Evolutionary conservation across 768 basidiomycete genomes (phyloP), one percentile per base, ranked within the genome.

Genomic region (Suillus subluteus): DNA sequence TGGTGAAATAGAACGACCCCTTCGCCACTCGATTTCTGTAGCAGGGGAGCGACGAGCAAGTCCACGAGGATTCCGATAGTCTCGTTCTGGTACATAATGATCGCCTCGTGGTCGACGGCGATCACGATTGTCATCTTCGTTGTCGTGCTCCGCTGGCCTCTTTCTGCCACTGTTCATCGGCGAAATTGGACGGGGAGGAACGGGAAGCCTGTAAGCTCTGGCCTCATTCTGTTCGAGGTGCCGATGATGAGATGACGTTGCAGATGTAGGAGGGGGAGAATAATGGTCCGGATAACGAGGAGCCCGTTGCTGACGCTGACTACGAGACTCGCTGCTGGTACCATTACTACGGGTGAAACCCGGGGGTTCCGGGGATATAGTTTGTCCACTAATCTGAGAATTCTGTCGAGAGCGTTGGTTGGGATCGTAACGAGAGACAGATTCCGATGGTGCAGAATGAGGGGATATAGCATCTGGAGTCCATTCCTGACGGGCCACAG

Each of bases 21-120:
- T 59, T 26, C 30, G 65, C n/a, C 71, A 48, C 23, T 75, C 72
- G 63, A 26, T 69, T 64, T 71, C 52, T 52, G 52, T 65, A 66
- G 4, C 50, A 41, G 13, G 67, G n/a, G 58, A 58, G 37, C 15
- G n/a, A 40, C 7, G 58, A 26, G 18, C 4, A 26, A 54, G 55
- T 52, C 32, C 62, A 62, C 37, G 16, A 62, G 18, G 8, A 9
- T 67, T 59, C 26, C 46, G 64, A 37, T 67, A 67, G 58, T 59
- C 38, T 40, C 38, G 38, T 8, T 40, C 62, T 38, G 72, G 62
- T 6, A 40, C 35, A 76, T 73, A 71, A 37, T 13, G 37, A 67
- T 75, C 69, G 38, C 35, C 66, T 43, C 77, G 74, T 16, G 65
- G 71, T 61, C 70, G 76, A 26, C 76, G 75, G 1, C 55, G 67